These are phyloP conservation scores for Zizania palustris DNA, from an alignment of 202 grass and related monocot species.

Conservation along the genomic window DNA sequence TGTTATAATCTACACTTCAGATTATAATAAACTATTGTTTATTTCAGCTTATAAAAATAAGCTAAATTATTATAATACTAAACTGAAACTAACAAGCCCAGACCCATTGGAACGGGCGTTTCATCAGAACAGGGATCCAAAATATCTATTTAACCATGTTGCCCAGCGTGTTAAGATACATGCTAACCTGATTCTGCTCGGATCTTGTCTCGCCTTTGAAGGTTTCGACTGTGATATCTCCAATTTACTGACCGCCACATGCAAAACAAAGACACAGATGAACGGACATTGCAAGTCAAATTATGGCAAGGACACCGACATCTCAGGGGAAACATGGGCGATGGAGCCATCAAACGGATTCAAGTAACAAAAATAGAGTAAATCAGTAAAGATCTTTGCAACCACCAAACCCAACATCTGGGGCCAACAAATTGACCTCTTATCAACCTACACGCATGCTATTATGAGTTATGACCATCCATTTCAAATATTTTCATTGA, in stretches of 20 bases:
- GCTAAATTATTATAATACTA: too few relatives aligned
- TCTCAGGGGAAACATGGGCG: conserved; percentile 11
- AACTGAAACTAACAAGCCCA: too few relatives aligned
- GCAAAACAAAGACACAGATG: conserved; percentile 31
- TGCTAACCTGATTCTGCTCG: conserved; percentile 63
- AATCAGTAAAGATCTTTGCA: conserved; percentile 31
- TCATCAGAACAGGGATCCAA: conserved; percentile 12
- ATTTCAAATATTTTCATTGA: conserved; percentile 31
- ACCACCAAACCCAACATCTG: conserved; percentile 36
- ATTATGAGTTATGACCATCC: conserved; percentile 30
- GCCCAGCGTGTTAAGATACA: background rate
- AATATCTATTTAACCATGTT: conserved; percentile 13
- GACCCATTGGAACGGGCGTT: conserved; percentile 76
- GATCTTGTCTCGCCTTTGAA: conserved; percentile 62
- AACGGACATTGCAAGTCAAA: conserved; percentile 17
- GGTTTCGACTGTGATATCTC: conserved; percentile 62
- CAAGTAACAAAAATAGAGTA: conserved; percentile 32
- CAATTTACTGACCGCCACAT: conserved; percentile 45
- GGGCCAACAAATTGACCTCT: conserved; percentile 30
- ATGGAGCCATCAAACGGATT: background rate
- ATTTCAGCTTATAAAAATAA: too few relatives aligned
- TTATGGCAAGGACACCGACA: background rate
- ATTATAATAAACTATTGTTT: too few relatives aligned
- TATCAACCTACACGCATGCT: conserved; percentile 19
- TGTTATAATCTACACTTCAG: too few relatives aligned